Evolutionary conservation across 768 basidiomycete species (phyloP).

Genomic region (Rhizopogon roseolus): DNA sequence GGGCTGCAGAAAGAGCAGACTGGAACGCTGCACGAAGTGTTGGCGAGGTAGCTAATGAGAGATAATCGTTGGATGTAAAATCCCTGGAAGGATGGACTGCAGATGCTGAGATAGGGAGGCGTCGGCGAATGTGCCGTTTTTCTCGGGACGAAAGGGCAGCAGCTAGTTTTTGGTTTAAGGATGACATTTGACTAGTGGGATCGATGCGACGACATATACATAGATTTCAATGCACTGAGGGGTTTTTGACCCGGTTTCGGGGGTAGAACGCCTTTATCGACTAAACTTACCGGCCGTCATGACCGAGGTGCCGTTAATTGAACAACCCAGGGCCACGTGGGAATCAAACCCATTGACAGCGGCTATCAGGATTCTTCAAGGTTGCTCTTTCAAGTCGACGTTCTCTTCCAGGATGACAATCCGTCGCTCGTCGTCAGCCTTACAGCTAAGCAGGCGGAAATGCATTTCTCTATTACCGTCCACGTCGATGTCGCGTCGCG

Average conservation of each 20-base stretch:
- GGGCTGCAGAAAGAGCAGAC: constrained; percentile 39
- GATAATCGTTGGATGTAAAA: constrained; percentile 92
- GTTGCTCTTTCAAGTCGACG: not conserved
- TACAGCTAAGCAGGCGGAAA: constrained; percentile 5
- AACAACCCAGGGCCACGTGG: too few relatives aligned
- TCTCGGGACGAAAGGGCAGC: constrained; percentile 62
- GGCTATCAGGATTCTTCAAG: not conserved
- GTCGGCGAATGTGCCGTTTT: constrained; percentile 61
- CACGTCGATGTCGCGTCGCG: not conserved
- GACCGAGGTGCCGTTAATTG: too few relatives aligned
- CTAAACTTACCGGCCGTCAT: too few relatives aligned
- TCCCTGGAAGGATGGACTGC: constrained; percentile 39
- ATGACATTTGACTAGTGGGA: constrained; percentile 13
- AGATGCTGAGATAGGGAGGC: constrained; percentile 48
- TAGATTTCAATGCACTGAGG: too few relatives aligned
- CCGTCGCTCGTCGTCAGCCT: constrained; percentile 8
- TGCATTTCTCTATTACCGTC: not conserved
- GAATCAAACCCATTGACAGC: too few relatives aligned
- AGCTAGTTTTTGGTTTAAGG: constrained; percentile 36
- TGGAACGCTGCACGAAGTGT: constrained; percentile 58
- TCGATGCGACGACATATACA: too few relatives aligned
- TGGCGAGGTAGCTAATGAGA: constrained; percentile 67
- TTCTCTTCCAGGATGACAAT: not conserved
- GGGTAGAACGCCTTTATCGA: too few relatives aligned
- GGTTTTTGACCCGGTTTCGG: too few relatives aligned